Evolutionary conservation across 2,329 filamentous ascomycete species (phyloP).

Genomic region (Clarireedia paspali): DNA sequence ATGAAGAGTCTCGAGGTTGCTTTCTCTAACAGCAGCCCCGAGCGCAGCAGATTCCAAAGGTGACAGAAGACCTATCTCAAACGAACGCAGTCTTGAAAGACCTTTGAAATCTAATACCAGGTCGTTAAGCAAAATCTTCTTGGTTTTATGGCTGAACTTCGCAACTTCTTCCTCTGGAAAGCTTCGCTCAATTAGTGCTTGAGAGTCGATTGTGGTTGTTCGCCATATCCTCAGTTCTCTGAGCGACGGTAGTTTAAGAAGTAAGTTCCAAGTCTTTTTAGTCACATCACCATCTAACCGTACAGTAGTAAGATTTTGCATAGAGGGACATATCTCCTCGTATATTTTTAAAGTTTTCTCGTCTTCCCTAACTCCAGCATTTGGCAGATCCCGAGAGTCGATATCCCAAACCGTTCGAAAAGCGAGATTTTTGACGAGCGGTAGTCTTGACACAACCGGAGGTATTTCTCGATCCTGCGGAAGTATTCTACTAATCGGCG

Average conservation of each 20-base stretch:
- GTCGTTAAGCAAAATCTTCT: not conserved
- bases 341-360: not conserved
- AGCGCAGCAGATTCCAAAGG: constrained; percentile 8
- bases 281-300: constrained; percentile 8
- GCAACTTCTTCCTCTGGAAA: not conserved
- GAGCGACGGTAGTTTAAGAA: constrained; percentile 2
- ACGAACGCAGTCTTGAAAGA: constrained; percentile 3
- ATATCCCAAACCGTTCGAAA: constrained; percentile 9
- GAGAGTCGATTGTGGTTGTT: constrained; percentile 4
- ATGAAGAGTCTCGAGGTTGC: constrained; percentile 7
- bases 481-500: not conserved
- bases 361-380: constrained; percentile 5
- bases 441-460: constrained; percentile 2
- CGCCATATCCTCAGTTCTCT: constrained; percentile 9
- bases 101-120: constrained; percentile 7
- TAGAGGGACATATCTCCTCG: not conserved
- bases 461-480: not conserved
- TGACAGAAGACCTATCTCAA: constrained; percentile 9
- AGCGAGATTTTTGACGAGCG: constrained; percentile 2
- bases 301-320: not conserved
- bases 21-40: constrained; percentile 2
- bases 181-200: constrained; percentile 1
- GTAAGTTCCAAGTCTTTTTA: constrained; percentile 2
- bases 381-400: constrained; percentile 3
- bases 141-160: not conserved